phyloP scores from a whole-genome alignment of 23 red algal genomes.

The Chondrus crispus region DNA sequence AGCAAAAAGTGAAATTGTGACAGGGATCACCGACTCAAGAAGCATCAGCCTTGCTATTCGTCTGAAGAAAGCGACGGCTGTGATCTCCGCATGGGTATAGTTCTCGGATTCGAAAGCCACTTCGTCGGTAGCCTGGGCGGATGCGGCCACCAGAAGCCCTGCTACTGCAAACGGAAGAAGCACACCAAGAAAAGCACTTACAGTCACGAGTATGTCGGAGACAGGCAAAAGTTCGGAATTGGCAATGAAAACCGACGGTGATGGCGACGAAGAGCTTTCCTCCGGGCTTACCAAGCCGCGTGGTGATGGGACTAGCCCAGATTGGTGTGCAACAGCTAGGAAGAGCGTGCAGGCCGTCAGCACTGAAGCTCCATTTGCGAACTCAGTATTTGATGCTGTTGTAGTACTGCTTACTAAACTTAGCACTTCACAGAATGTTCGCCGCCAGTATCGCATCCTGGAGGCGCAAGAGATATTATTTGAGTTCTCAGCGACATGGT shows the following conservation, averaged over 20 bases:
- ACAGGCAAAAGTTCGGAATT: neutral
- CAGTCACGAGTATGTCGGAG: constrained; percentile 33
- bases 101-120: neutral
- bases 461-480: no score
- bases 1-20: constrained; percentile 54
- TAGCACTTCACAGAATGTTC: no score
- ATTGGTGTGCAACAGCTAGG: constrained; percentile 39
- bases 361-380: constrained; percentile 36
- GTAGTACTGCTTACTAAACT: no score
- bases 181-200: constrained; percentile 31
- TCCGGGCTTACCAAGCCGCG: neutral
- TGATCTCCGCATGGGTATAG: no score
- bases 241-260: no score
- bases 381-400: no score
- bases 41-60: no score
- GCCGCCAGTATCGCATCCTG: no score
- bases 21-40: constrained; percentile 67
- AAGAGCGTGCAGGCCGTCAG: constrained; percentile 46
- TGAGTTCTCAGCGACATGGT: constrained; percentile 44
- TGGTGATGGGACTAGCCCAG: constrained; percentile 10
- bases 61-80: no score
- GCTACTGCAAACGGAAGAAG: constrained; percentile 33
- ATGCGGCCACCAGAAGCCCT: neutral
- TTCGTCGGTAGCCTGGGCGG: neutral
- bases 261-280: no score